Evolutionary conservation across 2,329 filamentous ascomycete species (phyloP).

Genomic region (Dissoconium aciculare): DNA sequence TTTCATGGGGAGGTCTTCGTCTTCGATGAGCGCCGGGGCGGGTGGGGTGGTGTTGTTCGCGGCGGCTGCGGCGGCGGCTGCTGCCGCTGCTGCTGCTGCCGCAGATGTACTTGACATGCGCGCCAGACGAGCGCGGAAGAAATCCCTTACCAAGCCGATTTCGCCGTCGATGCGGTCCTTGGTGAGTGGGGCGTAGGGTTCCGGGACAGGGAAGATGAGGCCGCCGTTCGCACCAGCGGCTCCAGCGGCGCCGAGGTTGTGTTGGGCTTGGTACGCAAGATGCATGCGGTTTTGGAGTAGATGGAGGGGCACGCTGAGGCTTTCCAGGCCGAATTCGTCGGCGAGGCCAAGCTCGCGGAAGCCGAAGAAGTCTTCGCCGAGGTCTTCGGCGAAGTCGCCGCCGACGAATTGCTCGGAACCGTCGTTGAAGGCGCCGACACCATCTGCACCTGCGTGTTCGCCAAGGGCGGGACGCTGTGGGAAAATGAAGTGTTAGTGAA

Average conservation of each 20-base stretch:
- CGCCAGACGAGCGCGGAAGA: slow-evolving; percentile 79
- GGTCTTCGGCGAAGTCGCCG: slow-evolving; percentile 93
- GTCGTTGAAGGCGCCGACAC: slow-evolving; percentile 83
- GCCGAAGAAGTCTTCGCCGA: slow-evolving; percentile 97
- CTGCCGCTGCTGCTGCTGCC: too few species aligned
- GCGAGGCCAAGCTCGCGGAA: slow-evolving; percentile 92
- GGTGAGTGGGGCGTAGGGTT: slow-evolving; percentile 62
- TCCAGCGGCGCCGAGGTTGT: slow-evolving; percentile 46
- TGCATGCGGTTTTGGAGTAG: slow-evolving; percentile 83
- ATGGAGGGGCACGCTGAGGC: slow-evolving; percentile 82
- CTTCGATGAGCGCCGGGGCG: slow-evolving; percentile 85
- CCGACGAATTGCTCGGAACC: slow-evolving; percentile 94
- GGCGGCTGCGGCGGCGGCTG: too few species aligned
- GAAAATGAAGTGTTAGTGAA: slow-evolving; percentile 12
- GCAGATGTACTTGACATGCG: too few species aligned
- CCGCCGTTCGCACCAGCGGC: slow-evolving; percentile 43
- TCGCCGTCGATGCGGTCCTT: slow-evolving; percentile 62
- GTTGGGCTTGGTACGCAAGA: slow-evolving; percentile 68
- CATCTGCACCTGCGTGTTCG: slow-evolving; percentile 61
- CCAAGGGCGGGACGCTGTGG: slow-evolving; percentile 60
- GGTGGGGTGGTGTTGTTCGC: slow-evolving; percentile 66
- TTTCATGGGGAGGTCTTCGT: slow-evolving; percentile 87
- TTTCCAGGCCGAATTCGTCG: slow-evolving; percentile 74
- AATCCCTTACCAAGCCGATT: slow-evolving; percentile 77
- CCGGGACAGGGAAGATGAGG: slow-evolving; percentile 51